phyloP scores from a whole-genome alignment of 2,329 filamentous ascomycete genomes.

The Chaetomium sp. region DNA sequence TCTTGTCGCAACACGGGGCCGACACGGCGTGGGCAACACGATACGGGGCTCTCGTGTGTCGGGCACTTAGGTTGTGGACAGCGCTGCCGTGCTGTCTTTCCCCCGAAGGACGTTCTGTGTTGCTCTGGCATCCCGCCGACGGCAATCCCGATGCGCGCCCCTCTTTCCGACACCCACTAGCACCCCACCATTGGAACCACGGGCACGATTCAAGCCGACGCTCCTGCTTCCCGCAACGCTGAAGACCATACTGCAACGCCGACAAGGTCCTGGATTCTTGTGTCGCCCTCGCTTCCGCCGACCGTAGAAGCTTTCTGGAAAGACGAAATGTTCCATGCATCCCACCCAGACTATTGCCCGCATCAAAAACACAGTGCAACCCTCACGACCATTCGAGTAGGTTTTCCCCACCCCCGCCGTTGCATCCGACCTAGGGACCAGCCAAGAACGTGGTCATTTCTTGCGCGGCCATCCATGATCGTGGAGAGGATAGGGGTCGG shows the following conservation, averaged over 20 bases:
- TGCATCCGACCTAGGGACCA: neutral
- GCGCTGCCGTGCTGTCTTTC: too few species aligned
- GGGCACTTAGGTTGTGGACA: too few species aligned
- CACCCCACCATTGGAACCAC: neutral
- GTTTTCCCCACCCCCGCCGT: neutral
- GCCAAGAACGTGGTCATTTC: neutral
- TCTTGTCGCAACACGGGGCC: too few species aligned
- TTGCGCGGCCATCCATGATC: neutral
- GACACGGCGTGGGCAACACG: too few species aligned
- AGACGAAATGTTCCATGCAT: neutral
- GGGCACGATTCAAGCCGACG: neutral
- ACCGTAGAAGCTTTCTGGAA: neutral
- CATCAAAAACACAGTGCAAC: neutral
- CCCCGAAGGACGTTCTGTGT: neutral
- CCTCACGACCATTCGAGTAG: neutral
- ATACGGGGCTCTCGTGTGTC: too few species aligned
- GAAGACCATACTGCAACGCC: constrained; percentile 1
- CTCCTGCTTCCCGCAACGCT: neutral
- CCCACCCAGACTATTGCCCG: neutral
- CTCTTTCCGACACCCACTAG: neutral
- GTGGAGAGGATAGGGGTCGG: neutral
- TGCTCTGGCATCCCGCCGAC: neutral
- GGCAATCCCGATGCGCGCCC: constrained; percentile 13
- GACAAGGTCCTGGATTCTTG: neutral
- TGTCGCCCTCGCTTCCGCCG: neutral